Percentiles rank a stretch among this genome's conserved stretches.
Conservation (phyloP, 2,329 filamentous ascomycete species). For the Talaromyces albobiverticillius region DNA sequence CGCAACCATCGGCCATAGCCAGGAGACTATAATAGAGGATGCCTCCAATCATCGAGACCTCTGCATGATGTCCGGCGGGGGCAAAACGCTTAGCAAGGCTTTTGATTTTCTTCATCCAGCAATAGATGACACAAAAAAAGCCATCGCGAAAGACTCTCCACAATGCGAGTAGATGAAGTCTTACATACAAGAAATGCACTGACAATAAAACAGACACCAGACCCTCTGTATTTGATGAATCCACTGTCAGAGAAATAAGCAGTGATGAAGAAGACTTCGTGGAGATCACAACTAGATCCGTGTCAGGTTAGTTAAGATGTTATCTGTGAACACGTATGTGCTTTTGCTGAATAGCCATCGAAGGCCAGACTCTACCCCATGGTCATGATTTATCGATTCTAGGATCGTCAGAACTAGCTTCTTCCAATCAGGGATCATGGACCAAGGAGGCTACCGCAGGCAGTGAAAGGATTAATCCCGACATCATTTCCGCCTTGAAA, state of each 20-base stretch:
- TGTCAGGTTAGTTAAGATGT: neutral
- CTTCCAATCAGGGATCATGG: too few species aligned
- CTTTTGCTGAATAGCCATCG: too few species aligned
- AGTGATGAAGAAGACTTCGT: neutral
- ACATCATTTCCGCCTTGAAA: neutral
- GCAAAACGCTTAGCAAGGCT: too few species aligned
- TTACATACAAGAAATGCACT: neutral
- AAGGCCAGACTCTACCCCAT: too few species aligned
- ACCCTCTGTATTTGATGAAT: neutral
- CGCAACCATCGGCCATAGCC: too few species aligned
- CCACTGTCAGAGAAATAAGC: neutral
- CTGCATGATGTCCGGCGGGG: too few species aligned
- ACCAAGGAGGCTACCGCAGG: neutral
- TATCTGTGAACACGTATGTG: too few species aligned
- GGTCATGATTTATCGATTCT: too few species aligned
- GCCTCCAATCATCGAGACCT: too few species aligned
- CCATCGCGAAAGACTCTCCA: neutral
- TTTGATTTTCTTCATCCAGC: neutral
- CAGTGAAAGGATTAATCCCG: neutral
- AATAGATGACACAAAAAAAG: neutral
- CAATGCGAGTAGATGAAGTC: neutral
- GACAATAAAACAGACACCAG: neutral
- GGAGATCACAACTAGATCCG: neutral
- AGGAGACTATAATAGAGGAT: too few species aligned
- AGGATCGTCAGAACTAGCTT: too few species aligned